Evolutionary conservation across 495 filamentous ascomycete genomes (phyloP).

Genomic region (Pyrenopolyporus hunteri): DNA sequence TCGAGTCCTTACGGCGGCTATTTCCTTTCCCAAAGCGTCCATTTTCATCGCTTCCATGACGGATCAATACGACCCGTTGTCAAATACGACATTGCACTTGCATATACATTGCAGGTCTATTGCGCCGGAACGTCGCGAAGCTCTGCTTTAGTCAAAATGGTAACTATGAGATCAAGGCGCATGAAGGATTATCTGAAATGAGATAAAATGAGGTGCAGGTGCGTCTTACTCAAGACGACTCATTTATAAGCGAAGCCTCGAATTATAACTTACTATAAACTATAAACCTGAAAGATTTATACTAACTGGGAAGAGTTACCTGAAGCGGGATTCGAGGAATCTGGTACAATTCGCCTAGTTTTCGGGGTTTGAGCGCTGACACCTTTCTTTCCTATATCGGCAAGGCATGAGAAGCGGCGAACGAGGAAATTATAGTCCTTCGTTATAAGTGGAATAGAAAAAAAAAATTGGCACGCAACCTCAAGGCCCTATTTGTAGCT

Average conservation of each 20-base stretch:
- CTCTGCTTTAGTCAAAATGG: too few relatives aligned
- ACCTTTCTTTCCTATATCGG: not conserved
- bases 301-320: too few relatives aligned
- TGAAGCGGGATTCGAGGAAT: too few relatives aligned
- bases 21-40: slow-evolving; percentile 15
- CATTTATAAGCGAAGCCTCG: too few relatives aligned
- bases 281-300: too few relatives aligned
- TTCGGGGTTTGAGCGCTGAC: not conserved
- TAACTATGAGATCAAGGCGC: too few relatives aligned
- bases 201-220: too few relatives aligned
- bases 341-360: too few relatives aligned
- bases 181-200: too few relatives aligned
- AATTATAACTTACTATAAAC: too few relatives aligned
- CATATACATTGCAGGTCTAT: not conserved
- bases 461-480: not conserved
- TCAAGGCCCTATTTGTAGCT: not conserved
- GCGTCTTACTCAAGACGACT: slow-evolving; percentile 4
- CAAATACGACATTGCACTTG: slow-evolving; percentile 26
- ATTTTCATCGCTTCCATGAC: slow-evolving; percentile 26
- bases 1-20: slow-evolving; percentile 27
- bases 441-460: not conserved
- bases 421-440: not conserved
- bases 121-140: too few relatives aligned
- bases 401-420: not conserved
- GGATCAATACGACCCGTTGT: slow-evolving; percentile 24